Evolutionary conservation across 73 alveolate species (phyloP).

Genomic region (Paramecium sexaurelia): DNA sequence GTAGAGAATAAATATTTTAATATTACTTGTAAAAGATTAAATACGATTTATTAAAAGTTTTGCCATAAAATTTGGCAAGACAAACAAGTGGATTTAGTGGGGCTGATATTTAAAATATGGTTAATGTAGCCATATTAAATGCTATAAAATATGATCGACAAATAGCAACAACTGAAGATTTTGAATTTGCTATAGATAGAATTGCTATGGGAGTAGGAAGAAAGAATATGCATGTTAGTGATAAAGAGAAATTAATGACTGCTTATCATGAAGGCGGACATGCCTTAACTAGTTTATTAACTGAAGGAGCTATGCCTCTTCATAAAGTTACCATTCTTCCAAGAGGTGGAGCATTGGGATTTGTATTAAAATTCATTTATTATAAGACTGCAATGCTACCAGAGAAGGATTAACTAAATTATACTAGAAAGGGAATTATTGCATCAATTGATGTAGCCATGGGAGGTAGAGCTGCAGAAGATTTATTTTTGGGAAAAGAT

Average conservation of each 20-base stretch:
- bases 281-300: slow-evolving; percentile 79
- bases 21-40: slow-evolving; percentile 72
- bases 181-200: slow-evolving; percentile 88
- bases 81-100: slow-evolving; percentile 87
- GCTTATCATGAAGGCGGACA: slow-evolving; percentile 94
- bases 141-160: slow-evolving; percentile 80
- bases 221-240: slow-evolving; percentile 77
- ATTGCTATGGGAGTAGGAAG: slow-evolving; percentile 89
- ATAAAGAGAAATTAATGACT: slow-evolving; percentile 80
- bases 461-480: slow-evolving; percentile 95
- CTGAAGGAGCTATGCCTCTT: slow-evolving; percentile 86
- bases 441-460: slow-evolving; percentile 88
- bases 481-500: slow-evolving; percentile 79
- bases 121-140: slow-evolving; percentile 81
- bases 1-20: slow-evolving; percentile 84
- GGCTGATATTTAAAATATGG: slow-evolving; percentile 88
- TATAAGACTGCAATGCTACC: slow-evolving; percentile 80
- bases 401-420: slow-evolving; percentile 73
- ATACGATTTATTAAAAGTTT: slow-evolving; percentile 62
- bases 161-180: slow-evolving; percentile 73
- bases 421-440: slow-evolving; percentile 75
- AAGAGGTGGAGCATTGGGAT: slow-evolving; percentile 89
- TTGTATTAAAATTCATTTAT: slow-evolving; percentile 37
- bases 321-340: slow-evolving; percentile 89
- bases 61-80: slow-evolving; percentile 73